A percentile compares a stretch with the other conserved stretches of the same genome.
These are phyloP conservation scores for Sordariomycetes sp. DNA, from an alignment of 2,329 filamentous ascomycete genomes.

Conservation along the genomic window DNA sequence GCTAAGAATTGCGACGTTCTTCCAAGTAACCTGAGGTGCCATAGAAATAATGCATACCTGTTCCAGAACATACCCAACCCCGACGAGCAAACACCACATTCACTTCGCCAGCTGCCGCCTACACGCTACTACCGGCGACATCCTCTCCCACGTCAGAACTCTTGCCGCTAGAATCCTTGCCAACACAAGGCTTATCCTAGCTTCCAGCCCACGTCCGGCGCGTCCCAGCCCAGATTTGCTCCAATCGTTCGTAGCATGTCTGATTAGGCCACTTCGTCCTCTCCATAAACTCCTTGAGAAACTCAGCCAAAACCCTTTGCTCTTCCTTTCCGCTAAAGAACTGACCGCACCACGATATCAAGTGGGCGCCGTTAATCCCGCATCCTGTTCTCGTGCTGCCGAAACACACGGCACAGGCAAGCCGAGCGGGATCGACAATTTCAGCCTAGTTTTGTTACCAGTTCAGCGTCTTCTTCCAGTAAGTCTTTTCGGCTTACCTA, in stretches of 20 bases:
- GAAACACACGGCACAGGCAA: background rate
- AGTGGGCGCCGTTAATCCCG: constrained; percentile 2
- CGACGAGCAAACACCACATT: too few species aligned
- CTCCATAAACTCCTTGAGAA: constrained; percentile 1
- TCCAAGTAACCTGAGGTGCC: too few species aligned
- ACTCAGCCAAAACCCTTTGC: background rate
- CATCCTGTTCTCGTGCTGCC: background rate
- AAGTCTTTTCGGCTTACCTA: background rate
- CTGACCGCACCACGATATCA: constrained; percentile 4
- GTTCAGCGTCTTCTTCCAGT: background rate
- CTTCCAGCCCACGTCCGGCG: too few species aligned
- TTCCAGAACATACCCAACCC: too few species aligned
- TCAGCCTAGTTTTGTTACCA: background rate
- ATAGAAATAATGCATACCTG: too few species aligned
- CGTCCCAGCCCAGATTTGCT: constrained; percentile 2
- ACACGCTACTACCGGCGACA: too few species aligned
- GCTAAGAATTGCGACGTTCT: too few species aligned
- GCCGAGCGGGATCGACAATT: background rate
- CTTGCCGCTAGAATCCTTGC: too few species aligned
- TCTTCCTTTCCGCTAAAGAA: constrained; percentile 5
- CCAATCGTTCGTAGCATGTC: constrained; percentile 3
- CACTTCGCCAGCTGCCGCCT: too few species aligned
- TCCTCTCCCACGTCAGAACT: too few species aligned
- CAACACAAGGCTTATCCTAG: too few species aligned
- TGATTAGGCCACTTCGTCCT: constrained; percentile 2